Conservation (phyloP, 371 early-diverging fungal species). For the Mucor saturninus region DNA sequence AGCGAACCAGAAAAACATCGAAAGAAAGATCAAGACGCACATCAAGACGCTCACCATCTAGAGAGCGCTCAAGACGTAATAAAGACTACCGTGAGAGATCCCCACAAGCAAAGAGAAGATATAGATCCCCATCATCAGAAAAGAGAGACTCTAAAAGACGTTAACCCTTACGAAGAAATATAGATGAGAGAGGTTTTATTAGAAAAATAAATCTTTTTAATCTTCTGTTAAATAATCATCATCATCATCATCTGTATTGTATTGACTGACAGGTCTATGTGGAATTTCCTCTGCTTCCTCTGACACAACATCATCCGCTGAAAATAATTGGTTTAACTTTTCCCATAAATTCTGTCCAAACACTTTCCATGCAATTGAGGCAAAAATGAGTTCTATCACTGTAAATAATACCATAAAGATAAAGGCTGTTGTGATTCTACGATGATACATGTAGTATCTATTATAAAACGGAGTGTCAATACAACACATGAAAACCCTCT, state of each 20-base stretch:
- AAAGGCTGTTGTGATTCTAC: conserved; percentile 73
- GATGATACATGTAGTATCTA: conserved; percentile 87
- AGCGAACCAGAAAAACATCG: too few relatives aligned
- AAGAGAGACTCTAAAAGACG: conserved; percentile 2
- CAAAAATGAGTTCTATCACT: conserved; percentile 74
- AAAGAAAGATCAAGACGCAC: background rate
- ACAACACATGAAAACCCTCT: too few relatives aligned
- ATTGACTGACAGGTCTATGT: background rate
- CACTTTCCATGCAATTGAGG: conserved; percentile 72
- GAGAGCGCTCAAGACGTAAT: background rate
- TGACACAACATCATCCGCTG: conserved; percentile 13
- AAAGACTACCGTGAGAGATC: background rate
- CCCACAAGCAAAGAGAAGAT: background rate
- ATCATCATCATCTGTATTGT: conserved; percentile 17
- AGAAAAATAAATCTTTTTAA: conserved; percentile 1
- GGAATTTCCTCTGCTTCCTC: background rate
- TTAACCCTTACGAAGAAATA: background rate
- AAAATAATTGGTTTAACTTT: conserved; percentile 35
- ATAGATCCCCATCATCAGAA: conserved; percentile 20
- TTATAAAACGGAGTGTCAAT: background rate
- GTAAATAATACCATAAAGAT: conserved; percentile 73
- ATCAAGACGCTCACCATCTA: background rate
- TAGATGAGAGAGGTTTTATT: background rate
- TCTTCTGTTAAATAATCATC: conserved; percentile 28
- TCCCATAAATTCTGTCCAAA: conserved; percentile 57